Evolutionary conservation across 192 early-diverging fungal species (phyloP).

Genomic region (Backusella mclennaniae): DNA sequence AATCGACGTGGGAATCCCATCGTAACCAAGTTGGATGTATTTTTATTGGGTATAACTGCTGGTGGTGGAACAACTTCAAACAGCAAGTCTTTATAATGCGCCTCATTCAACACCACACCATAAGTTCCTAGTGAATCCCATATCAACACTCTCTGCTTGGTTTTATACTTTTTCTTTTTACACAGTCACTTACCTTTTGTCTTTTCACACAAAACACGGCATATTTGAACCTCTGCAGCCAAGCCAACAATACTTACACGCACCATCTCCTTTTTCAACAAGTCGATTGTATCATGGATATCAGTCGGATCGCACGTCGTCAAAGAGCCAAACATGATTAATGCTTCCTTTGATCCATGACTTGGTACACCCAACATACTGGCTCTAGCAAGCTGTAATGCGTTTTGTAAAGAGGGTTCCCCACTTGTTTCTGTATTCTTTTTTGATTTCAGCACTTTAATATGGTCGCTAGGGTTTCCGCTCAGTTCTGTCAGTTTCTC

Average conservation of each 20-base stretch:
- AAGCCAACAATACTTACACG: conserved; percentile 87
- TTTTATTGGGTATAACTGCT: conserved; percentile 53
- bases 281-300: conserved; percentile 77
- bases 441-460: conserved; percentile 62
- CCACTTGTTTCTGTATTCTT: conserved; percentile 71
- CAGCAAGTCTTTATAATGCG: conserved; percentile 78
- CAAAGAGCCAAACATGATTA: conserved; percentile 85
- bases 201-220: conserved; percentile 65
- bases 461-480: conserved; percentile 83
- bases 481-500: conserved; percentile 85
- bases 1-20: conserved; percentile 89
- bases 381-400: conserved; percentile 79
- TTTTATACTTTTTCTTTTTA: background rate
- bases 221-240: conserved; percentile 88
- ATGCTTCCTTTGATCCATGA: conserved; percentile 86
- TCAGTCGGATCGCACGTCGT: conserved; percentile 95
- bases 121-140: conserved; percentile 60
- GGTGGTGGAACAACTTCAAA: conserved; percentile 91
- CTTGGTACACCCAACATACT: conserved; percentile 80
- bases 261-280: conserved; percentile 66
- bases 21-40: conserved; percentile 69
- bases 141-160: background rate
- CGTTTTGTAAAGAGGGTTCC: conserved; percentile 92
- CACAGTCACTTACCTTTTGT: conserved; percentile 63
- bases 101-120: conserved; percentile 81